A percentile compares a stretch with the other conserved stretches of the same genome.
phyloP scores from a whole-genome alignment of 78 protist genomes.

The Kipferlia bialata region DNA sequence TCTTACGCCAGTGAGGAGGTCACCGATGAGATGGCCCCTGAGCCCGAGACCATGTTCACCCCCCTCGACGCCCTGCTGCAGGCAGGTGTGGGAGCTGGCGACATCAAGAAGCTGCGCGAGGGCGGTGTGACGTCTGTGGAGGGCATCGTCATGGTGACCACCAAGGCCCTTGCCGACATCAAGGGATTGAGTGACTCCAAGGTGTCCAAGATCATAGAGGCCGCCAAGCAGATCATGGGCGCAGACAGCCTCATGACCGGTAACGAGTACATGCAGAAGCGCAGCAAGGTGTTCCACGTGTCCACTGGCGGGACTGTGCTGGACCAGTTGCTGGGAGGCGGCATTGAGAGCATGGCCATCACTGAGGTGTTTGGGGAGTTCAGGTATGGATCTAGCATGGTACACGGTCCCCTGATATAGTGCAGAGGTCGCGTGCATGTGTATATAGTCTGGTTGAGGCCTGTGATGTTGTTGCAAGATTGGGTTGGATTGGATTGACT shows the following conservation, averaged over 20 bases:
- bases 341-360: slow-evolving; percentile 22
- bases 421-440: too few species aligned
- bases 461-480: too few species aligned
- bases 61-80: not conserved
- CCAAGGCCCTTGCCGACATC: slow-evolving; percentile 6
- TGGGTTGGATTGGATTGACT: too few species aligned
- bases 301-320: slow-evolving; percentile 17
- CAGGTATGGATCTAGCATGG: too few species aligned
- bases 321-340: slow-evolving; percentile 34
- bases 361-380: slow-evolving; percentile 46
- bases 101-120: slow-evolving; percentile 74
- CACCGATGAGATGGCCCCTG: too few species aligned
- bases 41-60: not conserved
- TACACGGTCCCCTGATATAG: too few species aligned
- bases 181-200: slow-evolving; percentile 40
- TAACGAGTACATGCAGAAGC: not conserved
- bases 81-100: slow-evolving; percentile 62
- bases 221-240: slow-evolving; percentile 8
- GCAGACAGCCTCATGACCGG: not conserved
- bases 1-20: too few species aligned
- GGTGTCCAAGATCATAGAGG: slow-evolving; percentile 28
- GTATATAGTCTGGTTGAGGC: too few species aligned
- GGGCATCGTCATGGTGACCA: slow-evolving; percentile 1
- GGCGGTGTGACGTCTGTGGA: slow-evolving; percentile 82
- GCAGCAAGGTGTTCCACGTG: slow-evolving; percentile 2